Percentiles rank a stretch among this genome's conserved stretches.
These are phyloP conservation scores for Mycena belliarum DNA, from an alignment of 768 basidiomycete genomes.

Conservation along the genomic window DNA sequence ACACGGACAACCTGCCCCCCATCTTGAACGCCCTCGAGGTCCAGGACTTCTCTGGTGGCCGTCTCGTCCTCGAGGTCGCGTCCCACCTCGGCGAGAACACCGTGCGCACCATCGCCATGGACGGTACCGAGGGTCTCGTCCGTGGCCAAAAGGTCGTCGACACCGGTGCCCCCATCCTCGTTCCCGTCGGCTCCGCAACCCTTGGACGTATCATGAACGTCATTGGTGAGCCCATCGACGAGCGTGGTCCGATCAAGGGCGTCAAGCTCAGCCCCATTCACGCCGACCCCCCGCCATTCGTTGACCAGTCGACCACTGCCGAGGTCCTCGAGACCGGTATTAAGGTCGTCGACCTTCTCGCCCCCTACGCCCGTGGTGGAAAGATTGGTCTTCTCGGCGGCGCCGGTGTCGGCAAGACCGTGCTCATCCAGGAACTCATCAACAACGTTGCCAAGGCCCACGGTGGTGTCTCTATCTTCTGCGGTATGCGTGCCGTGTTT, in stretches of 20 bases:
- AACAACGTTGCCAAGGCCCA: slow-evolving; percentile 99
- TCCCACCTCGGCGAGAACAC: slow-evolving; percentile 99
- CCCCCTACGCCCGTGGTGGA: slow-evolving; percentile 99
- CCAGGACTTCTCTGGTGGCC: slow-evolving; percentile 89
- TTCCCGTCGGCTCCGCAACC: slow-evolving; percentile 92
- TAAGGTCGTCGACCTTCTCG: slow-evolving; percentile 99
- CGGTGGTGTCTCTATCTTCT: slow-evolving; percentile 99
- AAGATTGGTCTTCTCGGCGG: slow-evolving; percentile 99
- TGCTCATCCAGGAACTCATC: slow-evolving; percentile 99
- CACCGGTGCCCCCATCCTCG: slow-evolving; percentile 94
- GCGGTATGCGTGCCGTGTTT: slow-evolving; percentile 51
- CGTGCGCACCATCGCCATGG: slow-evolving; percentile 99
- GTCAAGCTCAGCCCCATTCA: slow-evolving; percentile 92
- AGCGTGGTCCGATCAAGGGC: slow-evolving; percentile 98
- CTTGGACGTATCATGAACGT: slow-evolving; percentile 99
- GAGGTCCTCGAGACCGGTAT: slow-evolving; percentile 99
- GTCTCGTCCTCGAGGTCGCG: slow-evolving; percentile 98
- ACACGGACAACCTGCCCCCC: slow-evolving; percentile 90
- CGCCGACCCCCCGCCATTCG: slow-evolving; percentile 95
- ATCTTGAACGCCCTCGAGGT: slow-evolving; percentile 99
- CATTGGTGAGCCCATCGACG: slow-evolving; percentile 99
- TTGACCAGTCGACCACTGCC: slow-evolving; percentile 98
- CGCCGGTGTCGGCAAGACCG: slow-evolving; percentile 99
- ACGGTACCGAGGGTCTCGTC: slow-evolving; percentile 99
- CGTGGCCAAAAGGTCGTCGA: slow-evolving; percentile 97